Conservation (phyloP, 345 rosid genomes). For the Acer saccharum region DNA sequence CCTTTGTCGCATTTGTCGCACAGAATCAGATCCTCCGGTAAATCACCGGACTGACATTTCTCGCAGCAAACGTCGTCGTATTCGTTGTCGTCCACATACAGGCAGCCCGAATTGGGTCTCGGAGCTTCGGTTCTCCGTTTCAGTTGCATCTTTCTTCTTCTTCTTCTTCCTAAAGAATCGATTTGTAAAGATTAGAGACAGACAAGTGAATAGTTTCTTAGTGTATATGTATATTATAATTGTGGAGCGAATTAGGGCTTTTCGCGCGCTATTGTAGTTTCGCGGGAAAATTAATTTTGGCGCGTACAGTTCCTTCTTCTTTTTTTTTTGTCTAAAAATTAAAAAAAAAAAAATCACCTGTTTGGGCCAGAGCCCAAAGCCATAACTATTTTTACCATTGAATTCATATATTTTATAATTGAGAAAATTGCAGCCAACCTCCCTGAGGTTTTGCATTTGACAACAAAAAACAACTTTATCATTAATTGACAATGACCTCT, state of each 20-base stretch:
- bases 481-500: too few relatives aligned
- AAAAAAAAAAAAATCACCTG: background rate
- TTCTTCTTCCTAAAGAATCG: constrained; percentile 5
- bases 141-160: constrained; percentile 22
- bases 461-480: too few relatives aligned
- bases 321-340: too few relatives aligned
- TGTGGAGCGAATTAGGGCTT: background rate
- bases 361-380: background rate
- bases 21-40: constrained; percentile 63
- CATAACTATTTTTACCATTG: too few relatives aligned
- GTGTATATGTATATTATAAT: constrained; percentile 1
- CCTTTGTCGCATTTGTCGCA: constrained; percentile 90
- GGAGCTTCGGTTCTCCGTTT: constrained; percentile 59
- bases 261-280: background rate
- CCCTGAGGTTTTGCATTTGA: too few relatives aligned
- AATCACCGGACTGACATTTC: constrained; percentile 73
- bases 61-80: constrained; percentile 51
- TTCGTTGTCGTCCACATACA: constrained; percentile 3
- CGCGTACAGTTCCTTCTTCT: background rate
- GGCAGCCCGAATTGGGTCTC: constrained; percentile 28
- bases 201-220: background rate
- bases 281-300: constrained; percentile 5
- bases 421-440: too few relatives aligned
- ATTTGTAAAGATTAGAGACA: background rate
- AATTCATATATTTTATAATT: too few relatives aligned